Percentiles rank a stretch among this genome's conserved stretches.
Evolutionary conservation across 768 basidiomycete genomes (phyloP).

Genomic region (Sistotremastrum suecicum): DNA sequence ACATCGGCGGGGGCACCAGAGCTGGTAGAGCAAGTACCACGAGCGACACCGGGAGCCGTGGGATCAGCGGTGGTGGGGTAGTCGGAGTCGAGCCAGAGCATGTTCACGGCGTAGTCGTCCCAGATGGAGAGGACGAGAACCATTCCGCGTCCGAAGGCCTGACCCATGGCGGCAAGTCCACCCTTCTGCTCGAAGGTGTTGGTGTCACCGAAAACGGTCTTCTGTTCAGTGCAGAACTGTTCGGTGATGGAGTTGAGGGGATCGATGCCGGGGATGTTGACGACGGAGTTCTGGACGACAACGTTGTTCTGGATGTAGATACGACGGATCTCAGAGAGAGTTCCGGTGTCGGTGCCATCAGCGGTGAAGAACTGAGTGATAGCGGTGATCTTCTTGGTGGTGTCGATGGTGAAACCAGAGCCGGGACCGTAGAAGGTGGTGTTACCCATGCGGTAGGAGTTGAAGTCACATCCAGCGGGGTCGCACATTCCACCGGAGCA

Average conservation of each 20-base stretch:
- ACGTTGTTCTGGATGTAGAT: slow-evolving; percentile 39
- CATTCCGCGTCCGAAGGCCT: slow-evolving; percentile 26
- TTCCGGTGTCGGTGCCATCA: slow-evolving; percentile 29
- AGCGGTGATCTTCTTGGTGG: slow-evolving; percentile 35
- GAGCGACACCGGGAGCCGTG: slow-evolving; percentile 25
- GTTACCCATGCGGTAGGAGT: slow-evolving; percentile 43
- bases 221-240: slow-evolving; percentile 31
- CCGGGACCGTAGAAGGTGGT: slow-evolving; percentile 25
- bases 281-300: slow-evolving; percentile 36
- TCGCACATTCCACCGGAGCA: slow-evolving; percentile 34
- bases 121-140: slow-evolving; percentile 36
- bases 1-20: slow-evolving; percentile 33
- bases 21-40: slow-evolving; percentile 34
- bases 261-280: slow-evolving; percentile 29
- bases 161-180: slow-evolving; percentile 23
- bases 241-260: slow-evolving; percentile 33
- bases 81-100: slow-evolving; percentile 44
- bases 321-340: slow-evolving; percentile 38
- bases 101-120: slow-evolving; percentile 40
- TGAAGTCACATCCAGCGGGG: slow-evolving; percentile 47
- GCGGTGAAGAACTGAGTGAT: slow-evolving; percentile 43
- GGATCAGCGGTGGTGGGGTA: slow-evolving; percentile 26
- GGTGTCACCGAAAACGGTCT: slow-evolving; percentile 29
- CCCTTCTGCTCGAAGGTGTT: slow-evolving; percentile 27
- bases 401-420: slow-evolving; percentile 34